A percentile compares a stretch with the other conserved stretches of the same genome.
These are phyloP conservation scores for Naganishia cerealis DNA, from an alignment of 1,284 basidiomycete species.

Conservation along the genomic window DNA sequence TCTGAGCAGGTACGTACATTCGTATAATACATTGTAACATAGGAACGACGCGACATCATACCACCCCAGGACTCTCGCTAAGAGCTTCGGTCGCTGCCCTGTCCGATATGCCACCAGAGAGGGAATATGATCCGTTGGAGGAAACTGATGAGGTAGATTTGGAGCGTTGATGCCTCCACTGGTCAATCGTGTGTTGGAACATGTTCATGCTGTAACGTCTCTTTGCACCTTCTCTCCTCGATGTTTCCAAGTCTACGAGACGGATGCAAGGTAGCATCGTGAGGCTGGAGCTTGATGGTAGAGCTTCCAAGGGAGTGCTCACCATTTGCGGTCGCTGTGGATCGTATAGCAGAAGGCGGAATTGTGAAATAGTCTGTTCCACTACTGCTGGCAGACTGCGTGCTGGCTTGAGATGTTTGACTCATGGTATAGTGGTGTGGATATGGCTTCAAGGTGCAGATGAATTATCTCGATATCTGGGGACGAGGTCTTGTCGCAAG, in stretches of 20 bases:
- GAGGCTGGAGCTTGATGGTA: not conserved
- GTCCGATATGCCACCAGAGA: no score
- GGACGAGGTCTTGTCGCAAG: no score
- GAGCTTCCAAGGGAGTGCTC: not conserved
- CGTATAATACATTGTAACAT: not conserved
- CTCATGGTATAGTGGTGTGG: not conserved
- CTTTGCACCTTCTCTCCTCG: slow-evolving; percentile 14
- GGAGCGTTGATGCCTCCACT: slow-evolving; percentile 17
- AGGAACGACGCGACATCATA: not conserved
- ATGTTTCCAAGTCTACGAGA: slow-evolving; percentile 11
- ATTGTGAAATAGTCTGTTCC: slow-evolving; percentile 23
- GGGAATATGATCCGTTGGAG: slow-evolving; percentile 9
- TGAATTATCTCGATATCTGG: not conserved
- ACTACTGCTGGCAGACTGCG: not conserved
- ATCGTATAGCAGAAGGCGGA: not conserved
- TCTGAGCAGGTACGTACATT: not conserved
- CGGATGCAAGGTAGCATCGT: not conserved
- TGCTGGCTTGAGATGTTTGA: not conserved
- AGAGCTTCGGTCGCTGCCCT: not conserved
- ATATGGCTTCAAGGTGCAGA: not conserved
- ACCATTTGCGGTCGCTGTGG: slow-evolving; percentile 2
- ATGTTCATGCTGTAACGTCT: slow-evolving; percentile 26
- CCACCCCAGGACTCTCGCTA: not conserved
- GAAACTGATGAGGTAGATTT: slow-evolving; percentile 20
- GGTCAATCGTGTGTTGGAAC: slow-evolving; percentile 24